A percentile compares a stretch with the other conserved stretches of the same genome.
These are phyloP conservation scores for Verticillium tricorpus DNA, from an alignment of 2,329 filamentous ascomycete species.

Conservation along the genomic window DNA sequence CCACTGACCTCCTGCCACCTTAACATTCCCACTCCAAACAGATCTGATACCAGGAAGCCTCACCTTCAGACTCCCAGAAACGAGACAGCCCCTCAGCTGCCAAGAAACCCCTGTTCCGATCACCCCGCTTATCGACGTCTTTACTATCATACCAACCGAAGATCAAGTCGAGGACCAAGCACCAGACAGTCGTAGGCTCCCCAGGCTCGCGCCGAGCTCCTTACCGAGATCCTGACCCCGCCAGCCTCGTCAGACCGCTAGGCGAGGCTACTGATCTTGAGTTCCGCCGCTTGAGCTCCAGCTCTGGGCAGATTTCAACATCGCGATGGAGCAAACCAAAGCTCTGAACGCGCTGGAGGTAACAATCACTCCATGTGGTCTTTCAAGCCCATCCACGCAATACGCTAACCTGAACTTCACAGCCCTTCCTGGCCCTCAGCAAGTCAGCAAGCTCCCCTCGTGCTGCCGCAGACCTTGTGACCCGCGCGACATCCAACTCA, in stretches of 20 bases:
- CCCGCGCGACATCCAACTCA: conserved; percentile 80
- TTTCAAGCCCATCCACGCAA: not conserved
- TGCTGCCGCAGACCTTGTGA: conserved; percentile 80
- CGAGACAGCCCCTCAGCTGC: not conserved
- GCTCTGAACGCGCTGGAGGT: conserved; percentile 62
- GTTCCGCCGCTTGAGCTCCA: not conserved
- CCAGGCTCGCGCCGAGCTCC: not conserved
- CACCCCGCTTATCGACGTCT: not conserved
- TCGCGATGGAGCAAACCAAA: conserved; percentile 67
- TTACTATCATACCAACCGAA: not conserved
- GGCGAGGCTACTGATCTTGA: not conserved
- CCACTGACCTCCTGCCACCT: not conserved
- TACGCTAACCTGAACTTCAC: conserved; percentile 25
- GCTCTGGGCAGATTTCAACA: conserved; percentile 11
- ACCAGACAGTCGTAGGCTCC: not conserved
- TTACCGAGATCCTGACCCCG: not conserved
- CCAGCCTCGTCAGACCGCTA: conserved; percentile 4
- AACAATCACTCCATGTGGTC: conserved; percentile 13
- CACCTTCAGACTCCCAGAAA: not conserved
- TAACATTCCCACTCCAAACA: not conserved
- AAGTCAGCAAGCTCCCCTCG: conserved; percentile 81
- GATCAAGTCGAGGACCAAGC: not conserved
- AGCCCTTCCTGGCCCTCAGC: conserved; percentile 88
- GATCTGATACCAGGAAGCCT: not conserved
- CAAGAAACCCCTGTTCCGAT: not conserved